Conservation (phyloP, 169 alveolate genomes). For the Plasmodium gaboni region DNA sequence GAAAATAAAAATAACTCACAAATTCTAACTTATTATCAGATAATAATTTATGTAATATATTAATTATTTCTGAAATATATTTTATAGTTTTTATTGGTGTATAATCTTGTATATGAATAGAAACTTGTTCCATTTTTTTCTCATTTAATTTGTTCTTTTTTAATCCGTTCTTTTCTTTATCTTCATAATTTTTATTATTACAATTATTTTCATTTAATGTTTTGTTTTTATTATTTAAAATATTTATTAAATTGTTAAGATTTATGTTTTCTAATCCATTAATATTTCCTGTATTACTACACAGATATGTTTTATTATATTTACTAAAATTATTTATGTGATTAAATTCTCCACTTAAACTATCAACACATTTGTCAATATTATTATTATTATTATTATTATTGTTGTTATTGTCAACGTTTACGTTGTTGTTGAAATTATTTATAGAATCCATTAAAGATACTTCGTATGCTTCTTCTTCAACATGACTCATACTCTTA, state of each 20-base stretch:
- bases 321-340: background rate
- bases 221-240: background rate
- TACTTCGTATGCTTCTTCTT: background rate
- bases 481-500: background rate
- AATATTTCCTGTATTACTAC: background rate
- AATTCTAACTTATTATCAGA: constrained; percentile 64
- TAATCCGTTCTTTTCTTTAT: background rate
- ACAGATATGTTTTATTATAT: constrained; percentile 19
- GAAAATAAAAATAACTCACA: constrained; percentile 67
- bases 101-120: constrained; percentile 33
- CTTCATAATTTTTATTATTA: background rate
- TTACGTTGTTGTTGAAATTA: background rate
- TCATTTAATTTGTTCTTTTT: background rate
- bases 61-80: constrained; percentile 66
- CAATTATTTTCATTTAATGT: background rate
- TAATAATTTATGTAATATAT: constrained; percentile 52
- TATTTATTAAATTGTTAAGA: background rate
- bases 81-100: constrained; percentile 74
- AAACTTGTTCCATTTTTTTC: constrained; percentile 17
- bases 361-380: background rate
- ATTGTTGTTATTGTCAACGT: background rate
- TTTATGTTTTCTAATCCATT: background rate
- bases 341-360: background rate
- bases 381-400: background rate
- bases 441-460: background rate